Conservation (phyloP, 176 grass and related monocot species). For the Zoysia japonica region DNA sequence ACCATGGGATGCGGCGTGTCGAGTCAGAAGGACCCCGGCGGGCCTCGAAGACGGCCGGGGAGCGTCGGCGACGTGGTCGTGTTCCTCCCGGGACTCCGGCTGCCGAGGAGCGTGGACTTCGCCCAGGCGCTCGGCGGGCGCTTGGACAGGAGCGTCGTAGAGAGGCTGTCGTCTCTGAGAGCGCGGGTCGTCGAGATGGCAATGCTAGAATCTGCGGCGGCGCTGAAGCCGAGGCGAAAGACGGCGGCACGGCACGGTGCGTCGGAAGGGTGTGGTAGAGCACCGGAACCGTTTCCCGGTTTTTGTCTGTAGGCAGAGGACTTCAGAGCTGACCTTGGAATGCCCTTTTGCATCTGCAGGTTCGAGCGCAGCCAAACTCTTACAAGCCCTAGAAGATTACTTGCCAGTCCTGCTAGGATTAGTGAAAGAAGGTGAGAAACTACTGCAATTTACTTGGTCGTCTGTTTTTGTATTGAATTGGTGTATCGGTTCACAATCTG, state of each 20-base stretch:
- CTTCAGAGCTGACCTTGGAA: constrained; percentile 28
- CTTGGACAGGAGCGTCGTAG: constrained; percentile 43
- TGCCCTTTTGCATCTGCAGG: constrained; percentile 38
- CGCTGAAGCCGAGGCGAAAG: constrained; percentile 61
- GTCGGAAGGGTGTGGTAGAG: constrained; percentile 16
- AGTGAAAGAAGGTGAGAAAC: constrained; percentile 66
- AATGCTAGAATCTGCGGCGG: constrained; percentile 65
- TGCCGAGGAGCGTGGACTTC: constrained; percentile 67
- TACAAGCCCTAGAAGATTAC: constrained; percentile 78
- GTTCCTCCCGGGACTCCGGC: constrained; percentile 79
- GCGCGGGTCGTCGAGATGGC: constrained; percentile 71
- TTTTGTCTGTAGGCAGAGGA: constrained; percentile 30
- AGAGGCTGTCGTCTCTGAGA: constrained; percentile 59
- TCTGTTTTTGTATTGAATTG: neutral
- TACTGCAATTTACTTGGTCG: neutral
- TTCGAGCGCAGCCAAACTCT: constrained; percentile 62
- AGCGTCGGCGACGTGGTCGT: constrained; percentile 89
- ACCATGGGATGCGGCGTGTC: constrained; percentile 79
- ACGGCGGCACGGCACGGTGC: constrained; percentile 71
- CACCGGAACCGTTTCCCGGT: constrained; percentile 20
- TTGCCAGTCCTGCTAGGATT: constrained; percentile 74
- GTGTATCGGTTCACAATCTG: neutral
- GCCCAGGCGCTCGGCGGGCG: constrained; percentile 51
- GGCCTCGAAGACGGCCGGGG: constrained; percentile 43
- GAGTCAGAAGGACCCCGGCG: constrained; percentile 50